These are phyloP conservation scores for Colletotrichum lindemuthianum DNA, from an alignment of 2,329 filamentous ascomycete genomes.

Conservation along the genomic window DNA sequence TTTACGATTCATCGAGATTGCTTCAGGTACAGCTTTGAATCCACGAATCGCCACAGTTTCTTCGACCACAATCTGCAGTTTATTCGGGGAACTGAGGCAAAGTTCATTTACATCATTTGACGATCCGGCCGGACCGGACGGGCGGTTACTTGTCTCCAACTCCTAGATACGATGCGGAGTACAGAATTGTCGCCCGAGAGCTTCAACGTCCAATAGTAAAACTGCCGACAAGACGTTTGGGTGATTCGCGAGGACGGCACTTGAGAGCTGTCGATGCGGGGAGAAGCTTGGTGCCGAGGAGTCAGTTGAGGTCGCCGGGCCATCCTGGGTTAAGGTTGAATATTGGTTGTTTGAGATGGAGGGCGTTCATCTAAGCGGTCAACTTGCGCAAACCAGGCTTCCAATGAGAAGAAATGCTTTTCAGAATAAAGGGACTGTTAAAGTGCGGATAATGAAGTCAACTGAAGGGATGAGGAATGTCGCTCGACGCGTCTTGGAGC, in stretches of 20 bases:
- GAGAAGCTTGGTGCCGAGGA: slow-evolving; percentile 13
- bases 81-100: not conserved
- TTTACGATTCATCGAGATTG: not conserved
- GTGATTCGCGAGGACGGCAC: not conserved
- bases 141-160: no score
- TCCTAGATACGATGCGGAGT: no score
- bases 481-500: no score
- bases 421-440: no score
- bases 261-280: slow-evolving; percentile 12
- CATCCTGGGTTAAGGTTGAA: not conserved
- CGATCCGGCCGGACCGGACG: no score
- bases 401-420: no score
- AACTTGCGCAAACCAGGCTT: no score
- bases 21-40: not conserved
- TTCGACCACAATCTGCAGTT: not conserved
- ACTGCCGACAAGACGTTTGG: slow-evolving; percentile 14
- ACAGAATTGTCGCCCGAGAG: slow-evolving; percentile 17
- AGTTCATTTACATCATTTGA: slow-evolving; percentile 5
- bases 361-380: not conserved
- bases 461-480: no score
- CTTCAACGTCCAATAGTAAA: slow-evolving; percentile 15
- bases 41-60: not conserved
- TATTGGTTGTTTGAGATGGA: not conserved
- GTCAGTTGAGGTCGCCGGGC: slow-evolving; percentile 8
- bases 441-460: no score